Base-by-base conservation (phyloP, 441 rosid species). In the Eruca vesicaria region DNA sequence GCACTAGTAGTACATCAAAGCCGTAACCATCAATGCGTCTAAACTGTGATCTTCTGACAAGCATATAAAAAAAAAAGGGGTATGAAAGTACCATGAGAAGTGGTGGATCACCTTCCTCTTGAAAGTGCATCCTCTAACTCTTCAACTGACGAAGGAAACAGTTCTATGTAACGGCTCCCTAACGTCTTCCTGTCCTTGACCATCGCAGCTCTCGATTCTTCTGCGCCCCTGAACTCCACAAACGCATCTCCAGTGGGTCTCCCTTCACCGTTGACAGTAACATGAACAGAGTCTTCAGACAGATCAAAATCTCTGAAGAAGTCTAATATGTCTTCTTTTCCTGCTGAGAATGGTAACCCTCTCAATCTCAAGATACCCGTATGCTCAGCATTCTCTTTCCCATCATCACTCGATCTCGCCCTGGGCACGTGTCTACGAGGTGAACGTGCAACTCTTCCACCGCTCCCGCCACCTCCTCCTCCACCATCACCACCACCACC, bases 131-230 rank as follows among this genome's bases (percentile, higher is more conserved):
- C 96, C 26, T 90, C 94, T 85, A 93, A 38, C 75, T 93, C 99
- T 74, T 87, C 93, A 1, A 75, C 55, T 0, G 92, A 86, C 7
- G 98, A 89, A 32, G 97, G 93, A 77, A 96, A 96, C 82, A 96
- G 79, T 80, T 96, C 98, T 26, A 96, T 93, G 72, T 96, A 96
- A 11, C 99, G 95, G 78, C 92, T 91, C 32, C 98, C 98, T 56
- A 96, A 89, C 9, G 90, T 85, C 90, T 85, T 96, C 84, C 97
- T 86, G 77, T 96, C 99, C 78, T 90, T 93, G 18, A 86, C 84
- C 98, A 96, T 96, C 5, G 98, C 98, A 2, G 85, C 95, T 75
- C 86, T 85, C 2, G 99, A 96, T 50, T 96, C 97, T 55, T 93
- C 94, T 2, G 86, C 75, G 48, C 60, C 85, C 9, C 81, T 79